A percentile compares a stretch with the other conserved stretches of the same genome.
Evolutionary conservation across 179 eudicot species (phyloP).

Genomic region (Carnegiea gigantea): DNA sequence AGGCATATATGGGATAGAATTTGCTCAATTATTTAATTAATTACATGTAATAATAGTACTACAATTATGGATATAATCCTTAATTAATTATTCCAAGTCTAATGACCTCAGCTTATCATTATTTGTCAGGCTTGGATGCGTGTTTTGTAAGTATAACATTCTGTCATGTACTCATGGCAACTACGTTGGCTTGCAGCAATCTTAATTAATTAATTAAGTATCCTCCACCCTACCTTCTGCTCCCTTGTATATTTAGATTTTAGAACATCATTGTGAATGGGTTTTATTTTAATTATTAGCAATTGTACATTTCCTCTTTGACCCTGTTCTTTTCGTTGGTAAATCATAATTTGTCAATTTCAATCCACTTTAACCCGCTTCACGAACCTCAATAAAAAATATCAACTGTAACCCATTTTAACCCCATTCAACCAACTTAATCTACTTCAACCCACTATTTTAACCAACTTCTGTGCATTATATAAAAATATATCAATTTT

Average conservation of each 20-base stretch:
- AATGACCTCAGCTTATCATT: background rate
- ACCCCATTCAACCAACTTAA: too few relatives aligned
- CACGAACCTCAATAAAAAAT: too few relatives aligned
- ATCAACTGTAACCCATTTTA: too few relatives aligned
- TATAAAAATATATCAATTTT: too few relatives aligned
- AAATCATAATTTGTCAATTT: too few relatives aligned
- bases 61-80: background rate
- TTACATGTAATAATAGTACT: background rate
- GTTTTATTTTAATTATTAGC: too few relatives aligned
- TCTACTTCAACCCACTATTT: too few relatives aligned
- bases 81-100: background rate
- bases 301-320: background rate
- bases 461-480: too few relatives aligned
- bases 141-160: slow-evolving; percentile 22
- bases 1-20: too few relatives aligned
- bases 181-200: slow-evolving; percentile 21
- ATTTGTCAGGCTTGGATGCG: slow-evolving; percentile 1
- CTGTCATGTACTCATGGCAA: background rate
- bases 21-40: background rate
- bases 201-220: background rate
- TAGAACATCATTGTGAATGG: background rate
- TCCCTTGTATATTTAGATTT: background rate
- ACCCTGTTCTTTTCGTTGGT: too few relatives aligned
- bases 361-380: too few relatives aligned
- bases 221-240: background rate